A percentile compares a stretch with the other conserved stretches of the same genome.
Evolutionary conservation across 176 grass and related monocot species (phyloP).

Genomic region (Oropetium thomaeum): DNA sequence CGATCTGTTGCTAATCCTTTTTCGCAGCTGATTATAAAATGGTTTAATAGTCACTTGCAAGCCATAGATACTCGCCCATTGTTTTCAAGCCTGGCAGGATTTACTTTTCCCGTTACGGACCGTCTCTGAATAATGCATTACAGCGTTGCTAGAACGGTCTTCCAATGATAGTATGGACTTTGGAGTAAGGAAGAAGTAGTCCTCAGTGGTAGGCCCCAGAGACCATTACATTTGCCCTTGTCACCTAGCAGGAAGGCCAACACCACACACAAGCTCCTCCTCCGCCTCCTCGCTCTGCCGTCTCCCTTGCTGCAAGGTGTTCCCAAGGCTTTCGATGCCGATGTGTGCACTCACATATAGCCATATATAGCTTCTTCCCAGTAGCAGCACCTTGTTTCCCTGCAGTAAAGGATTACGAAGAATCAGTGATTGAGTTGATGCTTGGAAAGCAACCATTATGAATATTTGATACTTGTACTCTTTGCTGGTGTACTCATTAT

Average conservation of each 20-base stretch:
- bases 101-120: slow-evolving; percentile 20
- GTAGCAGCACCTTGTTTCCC: slow-evolving; percentile 6
- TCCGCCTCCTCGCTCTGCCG: too few species aligned
- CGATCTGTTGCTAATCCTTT: too few species aligned
- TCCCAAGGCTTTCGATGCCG: slow-evolving; percentile 1
- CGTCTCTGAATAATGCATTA: slow-evolving; percentile 3
- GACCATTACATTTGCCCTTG: slow-evolving; percentile 26
- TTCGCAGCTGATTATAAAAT: too few species aligned
- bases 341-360: slow-evolving; percentile 5
- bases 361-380: slow-evolving; percentile 15
- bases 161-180: background rate
- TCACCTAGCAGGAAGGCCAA: slow-evolving; percentile 44
- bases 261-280: slow-evolving; percentile 41
- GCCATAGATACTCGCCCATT: slow-evolving; percentile 11
- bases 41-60: slow-evolving; percentile 6
- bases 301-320: slow-evolving; percentile 28
- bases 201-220: slow-evolving; percentile 31
- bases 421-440: too few species aligned
- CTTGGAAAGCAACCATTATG: too few species aligned
- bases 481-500: background rate
- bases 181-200: background rate
- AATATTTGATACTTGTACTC: slow-evolving; percentile 5
- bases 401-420: too few species aligned
- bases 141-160: slow-evolving; percentile 12
- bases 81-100: background rate